phyloP scores from a whole-genome alignment of 1,284 basidiomycete genomes.

The Violaceomyces palustris region DNA sequence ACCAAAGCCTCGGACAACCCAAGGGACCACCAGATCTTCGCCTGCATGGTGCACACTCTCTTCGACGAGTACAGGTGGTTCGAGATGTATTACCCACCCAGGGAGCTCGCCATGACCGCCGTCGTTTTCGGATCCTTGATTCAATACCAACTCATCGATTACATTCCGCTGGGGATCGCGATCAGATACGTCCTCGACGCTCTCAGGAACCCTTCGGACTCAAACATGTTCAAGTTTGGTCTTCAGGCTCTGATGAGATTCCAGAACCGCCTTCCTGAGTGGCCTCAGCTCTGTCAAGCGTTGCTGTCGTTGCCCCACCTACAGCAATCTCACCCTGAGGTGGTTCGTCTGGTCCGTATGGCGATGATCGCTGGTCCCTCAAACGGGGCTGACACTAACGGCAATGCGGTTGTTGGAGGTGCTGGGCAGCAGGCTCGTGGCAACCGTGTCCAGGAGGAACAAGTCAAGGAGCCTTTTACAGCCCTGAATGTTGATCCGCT shows the following conservation, averaged over 20 bases:
- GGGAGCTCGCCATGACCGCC: conserved; percentile 92
- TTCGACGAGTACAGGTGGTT: conserved; percentile 99
- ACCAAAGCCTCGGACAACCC: conserved; percentile 76
- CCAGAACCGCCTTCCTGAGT: conserved; percentile 80
- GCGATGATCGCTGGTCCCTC: conserved; percentile 31
- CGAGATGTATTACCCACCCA: conserved; percentile 82
- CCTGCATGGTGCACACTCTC: conserved; percentile 96
- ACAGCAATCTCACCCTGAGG: conserved; percentile 76
- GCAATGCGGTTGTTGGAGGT: conserved; percentile 11
- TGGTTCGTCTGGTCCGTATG: conserved; percentile 55
- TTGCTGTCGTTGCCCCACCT: conserved; percentile 82
- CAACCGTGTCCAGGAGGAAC: conserved; percentile 13
- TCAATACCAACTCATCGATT: conserved; percentile 86
- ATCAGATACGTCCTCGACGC: conserved; percentile 96
- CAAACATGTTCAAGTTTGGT: conserved; percentile 93
- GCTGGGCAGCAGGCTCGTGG: too few species aligned
- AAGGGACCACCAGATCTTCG: conserved; percentile 91
- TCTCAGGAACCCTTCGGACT: conserved; percentile 68
- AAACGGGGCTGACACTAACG: conserved; percentile 9
- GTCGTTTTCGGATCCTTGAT: conserved; percentile 95
- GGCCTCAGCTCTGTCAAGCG: conserved; percentile 87
- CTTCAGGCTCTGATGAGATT: conserved; percentile 84
- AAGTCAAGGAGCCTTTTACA: conserved; percentile 54
- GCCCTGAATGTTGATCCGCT: conserved; percentile 52
- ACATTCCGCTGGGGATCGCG: conserved; percentile 91